Conservation (phyloP, 148 eudicot species). For the Chenopodium quinoa region DNA sequence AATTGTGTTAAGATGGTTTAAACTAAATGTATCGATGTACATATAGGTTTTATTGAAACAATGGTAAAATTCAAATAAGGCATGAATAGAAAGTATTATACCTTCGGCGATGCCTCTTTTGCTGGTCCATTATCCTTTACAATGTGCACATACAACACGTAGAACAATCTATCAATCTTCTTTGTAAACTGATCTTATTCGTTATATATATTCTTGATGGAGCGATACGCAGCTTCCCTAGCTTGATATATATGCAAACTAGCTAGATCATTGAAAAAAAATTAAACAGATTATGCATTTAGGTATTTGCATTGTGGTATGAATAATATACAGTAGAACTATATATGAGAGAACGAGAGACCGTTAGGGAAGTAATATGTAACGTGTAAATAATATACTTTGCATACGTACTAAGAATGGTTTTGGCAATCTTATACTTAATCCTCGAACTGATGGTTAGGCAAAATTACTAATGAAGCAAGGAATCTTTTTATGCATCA, state of each 20-base stretch:
- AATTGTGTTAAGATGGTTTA: too few species aligned
- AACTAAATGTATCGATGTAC: too few species aligned
- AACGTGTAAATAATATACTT: constrained; percentile 21
- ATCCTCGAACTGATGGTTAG: neutral
- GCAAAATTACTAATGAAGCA: constrained; percentile 11
- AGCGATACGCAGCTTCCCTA: neutral
- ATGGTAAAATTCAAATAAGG: too few species aligned
- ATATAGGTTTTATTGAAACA: too few species aligned
- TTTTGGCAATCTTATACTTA: constrained; percentile 9
- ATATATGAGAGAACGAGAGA: neutral
- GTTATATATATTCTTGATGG: neutral
- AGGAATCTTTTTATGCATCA: constrained; percentile 11
- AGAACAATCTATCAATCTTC: neutral
- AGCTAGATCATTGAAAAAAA: neutral
- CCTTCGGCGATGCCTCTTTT: constrained; percentile 20
- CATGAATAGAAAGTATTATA: neutral
- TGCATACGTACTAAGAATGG: neutral
- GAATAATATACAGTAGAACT: neutral
- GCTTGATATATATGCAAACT: neutral
- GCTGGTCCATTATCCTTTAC: constrained; percentile 21
- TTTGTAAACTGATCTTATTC: neutral
- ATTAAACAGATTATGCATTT: neutral
- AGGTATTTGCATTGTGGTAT: neutral
- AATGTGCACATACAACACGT: too few species aligned
- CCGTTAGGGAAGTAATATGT: neutral